Base-by-base conservation (phyloP, 495 filamentous ascomycete genomes). In the Podospora pseudopauciseta region DNA sequence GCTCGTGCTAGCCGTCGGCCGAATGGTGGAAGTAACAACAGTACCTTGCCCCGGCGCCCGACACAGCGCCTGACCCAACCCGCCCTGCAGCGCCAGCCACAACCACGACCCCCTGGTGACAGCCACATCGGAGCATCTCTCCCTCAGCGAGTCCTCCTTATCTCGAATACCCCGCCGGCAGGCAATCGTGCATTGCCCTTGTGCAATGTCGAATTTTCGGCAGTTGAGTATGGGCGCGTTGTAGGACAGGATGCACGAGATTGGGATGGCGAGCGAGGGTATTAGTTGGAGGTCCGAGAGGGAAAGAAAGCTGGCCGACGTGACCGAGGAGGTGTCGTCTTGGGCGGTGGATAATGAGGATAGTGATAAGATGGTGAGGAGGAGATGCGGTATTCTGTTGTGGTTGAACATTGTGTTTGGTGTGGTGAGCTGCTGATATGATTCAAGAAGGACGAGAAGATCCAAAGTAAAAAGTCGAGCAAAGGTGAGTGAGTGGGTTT, bases 161-260 rank as follows among this genome's bases (percentile, higher is more conserved):
- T 68, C 58, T 19, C 64, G 23, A 18, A 83, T 32, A n/a, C 78
- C 78, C 15, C 68, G 59, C 15, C 76, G 74, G 65, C 81, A 83
- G 6, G 66, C 64, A 5, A 64, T 19, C 54, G 81, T 81, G 68
- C 81, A 83, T 28, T 71, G 70, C 74, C 77, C 13, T 61, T 20
- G 4, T 54, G 65, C 66, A 83, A 83, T 32, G 67, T 83, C 81
- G 26, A 27, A 67, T 19, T 63, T 70, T 5, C 68, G 64, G 70
- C 81, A 83, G 59, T 75, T 73, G 5, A 65, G 20, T 39, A 83
- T 78, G 0, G 67, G 69, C 26, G 63, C 55, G 65, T 78, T 77
- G 68, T 83, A 83, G 56, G 79, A 77, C 16, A 77, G 64, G 20
- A 80, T 77, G 63, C 81, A 83, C 18, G 63, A 61, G 49, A 78